phyloP scores from a whole-genome alignment of 2,329 filamentous ascomycete species.

The Diaporthe ilicicola region DNA sequence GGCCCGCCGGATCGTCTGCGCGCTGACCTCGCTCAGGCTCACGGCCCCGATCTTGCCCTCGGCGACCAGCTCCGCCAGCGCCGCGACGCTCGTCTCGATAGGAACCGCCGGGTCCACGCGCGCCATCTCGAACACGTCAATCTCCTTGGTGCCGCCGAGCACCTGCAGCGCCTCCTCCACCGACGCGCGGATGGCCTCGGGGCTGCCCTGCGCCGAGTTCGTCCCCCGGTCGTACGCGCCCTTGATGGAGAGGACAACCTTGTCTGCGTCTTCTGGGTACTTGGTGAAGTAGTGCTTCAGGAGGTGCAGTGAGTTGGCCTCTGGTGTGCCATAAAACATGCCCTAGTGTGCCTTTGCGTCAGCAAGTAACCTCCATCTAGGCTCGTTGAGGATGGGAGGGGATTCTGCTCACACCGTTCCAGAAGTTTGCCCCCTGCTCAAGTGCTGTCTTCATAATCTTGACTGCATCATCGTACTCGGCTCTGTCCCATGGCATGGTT shows the following conservation, averaged over 20 bases:
- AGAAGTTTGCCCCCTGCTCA: conserved; percentile 54
- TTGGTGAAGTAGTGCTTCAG: conserved; percentile 62
- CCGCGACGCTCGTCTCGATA: conserved; percentile 49
- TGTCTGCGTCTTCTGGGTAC: conserved; percentile 63
- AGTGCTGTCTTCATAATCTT: conserved; percentile 46
- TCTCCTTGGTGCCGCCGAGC: conserved; percentile 49
- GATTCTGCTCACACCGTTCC: conserved; percentile 60
- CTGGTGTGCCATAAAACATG: conserved; percentile 58
- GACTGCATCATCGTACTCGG: conserved; percentile 6
- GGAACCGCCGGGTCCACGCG: conserved; percentile 53
- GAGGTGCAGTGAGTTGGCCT: conserved; percentile 61
- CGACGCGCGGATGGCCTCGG: conserved; percentile 60
- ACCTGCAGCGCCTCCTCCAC: conserved; percentile 58
- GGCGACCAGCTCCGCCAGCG: conserved; percentile 48
- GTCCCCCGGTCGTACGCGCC: conserved; percentile 49
- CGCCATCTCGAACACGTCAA: conserved; percentile 65
- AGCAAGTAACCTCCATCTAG: background rate
- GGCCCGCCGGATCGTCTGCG: conserved; percentile 50
- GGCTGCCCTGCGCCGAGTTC: conserved; percentile 51
- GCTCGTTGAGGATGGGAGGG: background rate
- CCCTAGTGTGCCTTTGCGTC: conserved; percentile 37
- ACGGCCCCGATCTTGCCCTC: conserved; percentile 54
- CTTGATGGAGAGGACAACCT: conserved; percentile 65
- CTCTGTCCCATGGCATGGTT: conserved; percentile 5
- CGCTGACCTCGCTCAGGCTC: conserved; percentile 52